Conservation (phyloP, 768 basidiomycete genomes). For the Lentinus tigrinus region DNA sequence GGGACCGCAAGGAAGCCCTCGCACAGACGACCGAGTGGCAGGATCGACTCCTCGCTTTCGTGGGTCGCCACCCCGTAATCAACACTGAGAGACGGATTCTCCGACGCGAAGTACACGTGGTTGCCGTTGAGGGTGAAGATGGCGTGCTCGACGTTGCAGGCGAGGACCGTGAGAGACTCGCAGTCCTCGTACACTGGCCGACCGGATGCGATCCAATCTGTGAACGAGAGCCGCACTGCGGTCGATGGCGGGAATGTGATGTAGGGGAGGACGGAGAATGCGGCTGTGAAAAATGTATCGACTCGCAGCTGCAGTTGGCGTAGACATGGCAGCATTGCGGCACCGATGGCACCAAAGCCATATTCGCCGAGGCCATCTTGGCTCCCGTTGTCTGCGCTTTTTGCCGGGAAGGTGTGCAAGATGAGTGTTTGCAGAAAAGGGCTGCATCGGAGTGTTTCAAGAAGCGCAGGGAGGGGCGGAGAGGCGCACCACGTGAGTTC, state of each 20-base stretch:
- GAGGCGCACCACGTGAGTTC: neutral
- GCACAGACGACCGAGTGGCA: neutral
- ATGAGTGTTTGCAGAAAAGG: neutral
- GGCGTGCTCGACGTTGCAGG: neutral
- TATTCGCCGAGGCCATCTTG: too few species aligned
- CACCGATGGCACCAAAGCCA: too few species aligned
- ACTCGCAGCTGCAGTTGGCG: neutral
- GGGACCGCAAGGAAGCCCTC: slow-evolving; percentile 4
- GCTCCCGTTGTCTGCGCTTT: neutral
- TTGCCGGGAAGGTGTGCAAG: neutral
- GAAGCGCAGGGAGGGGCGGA: neutral
- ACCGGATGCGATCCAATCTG: neutral
- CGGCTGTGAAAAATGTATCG: neutral
- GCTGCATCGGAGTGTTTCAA: slow-evolving; percentile 1
- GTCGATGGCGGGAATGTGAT: neutral
- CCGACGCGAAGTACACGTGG: neutral
- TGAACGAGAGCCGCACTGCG: neutral
- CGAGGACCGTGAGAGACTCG: neutral
- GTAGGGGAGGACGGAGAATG: neutral
- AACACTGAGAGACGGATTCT: neutral
- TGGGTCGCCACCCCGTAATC: neutral
- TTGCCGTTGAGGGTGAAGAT: neutral
- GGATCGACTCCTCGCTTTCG: neutral
- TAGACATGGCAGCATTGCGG: neutral
- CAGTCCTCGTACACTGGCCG: neutral